These are phyloP conservation scores for Corinectria fuckeliana DNA, from an alignment of 2,329 filamentous ascomycete genomes.

Conservation along the genomic window DNA sequence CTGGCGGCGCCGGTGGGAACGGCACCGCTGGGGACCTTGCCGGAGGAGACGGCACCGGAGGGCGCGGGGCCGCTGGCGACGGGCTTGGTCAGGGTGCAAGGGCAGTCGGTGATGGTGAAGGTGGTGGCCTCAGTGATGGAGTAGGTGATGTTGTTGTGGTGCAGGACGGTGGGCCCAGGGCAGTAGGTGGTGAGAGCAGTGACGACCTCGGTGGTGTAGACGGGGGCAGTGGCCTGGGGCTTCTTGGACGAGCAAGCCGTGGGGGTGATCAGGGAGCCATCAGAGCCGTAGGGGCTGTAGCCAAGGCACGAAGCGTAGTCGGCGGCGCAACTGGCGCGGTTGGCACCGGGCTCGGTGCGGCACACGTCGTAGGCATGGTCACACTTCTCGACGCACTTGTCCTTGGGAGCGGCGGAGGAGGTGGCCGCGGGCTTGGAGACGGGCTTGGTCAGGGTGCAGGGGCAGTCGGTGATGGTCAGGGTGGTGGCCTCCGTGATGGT, in stretches of 20 bases:
- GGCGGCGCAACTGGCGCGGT: slow-evolving; percentile 34
- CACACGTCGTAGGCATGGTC: slow-evolving; percentile 23
- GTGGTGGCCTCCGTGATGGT: slow-evolving; percentile 34
- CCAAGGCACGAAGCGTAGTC: slow-evolving; percentile 34
- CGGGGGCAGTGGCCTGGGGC: no score
- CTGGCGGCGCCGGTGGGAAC: not conserved
- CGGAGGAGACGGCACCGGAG: not conserved
- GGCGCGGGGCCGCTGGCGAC: no score
- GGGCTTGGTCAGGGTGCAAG: not conserved
- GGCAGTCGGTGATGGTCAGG: not conserved
- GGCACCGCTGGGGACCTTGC: not conserved
- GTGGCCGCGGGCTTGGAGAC: slow-evolving; percentile 47
- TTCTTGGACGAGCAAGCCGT: slow-evolving; percentile 32
- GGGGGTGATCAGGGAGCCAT: slow-evolving; percentile 19
- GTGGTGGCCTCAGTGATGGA: not conserved
- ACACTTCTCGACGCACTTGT: slow-evolving; percentile 30
- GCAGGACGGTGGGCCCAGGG: not conserved
- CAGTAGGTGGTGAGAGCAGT: not conserved
- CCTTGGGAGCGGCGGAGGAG: no score
- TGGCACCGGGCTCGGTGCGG: slow-evolving; percentile 24
- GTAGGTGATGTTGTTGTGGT: not conserved
- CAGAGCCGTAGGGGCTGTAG: slow-evolving; percentile 33
- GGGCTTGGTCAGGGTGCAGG: slow-evolving; percentile 43
- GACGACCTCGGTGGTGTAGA: not conserved
- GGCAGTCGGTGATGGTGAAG: not conserved